Conservation (phyloP, 148 eudicot genomes). For the Mesembryanthemum crystallinum region DNA sequence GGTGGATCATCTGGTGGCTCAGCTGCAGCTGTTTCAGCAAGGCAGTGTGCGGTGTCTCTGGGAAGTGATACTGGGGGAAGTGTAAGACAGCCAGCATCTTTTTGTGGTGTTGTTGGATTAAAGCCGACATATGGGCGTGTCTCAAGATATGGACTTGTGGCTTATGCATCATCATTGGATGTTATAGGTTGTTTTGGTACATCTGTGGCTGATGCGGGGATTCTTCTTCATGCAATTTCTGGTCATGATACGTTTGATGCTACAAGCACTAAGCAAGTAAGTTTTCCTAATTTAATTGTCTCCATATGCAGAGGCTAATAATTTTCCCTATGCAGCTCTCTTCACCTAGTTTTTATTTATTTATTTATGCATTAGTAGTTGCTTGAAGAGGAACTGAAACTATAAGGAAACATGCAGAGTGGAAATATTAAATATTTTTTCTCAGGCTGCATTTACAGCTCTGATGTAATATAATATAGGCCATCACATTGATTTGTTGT, state of each 20-base stretch:
- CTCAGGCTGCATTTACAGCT: background rate
- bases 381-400: background rate
- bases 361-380: background rate
- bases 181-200: constrained; percentile 96
- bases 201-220: constrained; percentile 92
- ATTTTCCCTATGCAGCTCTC: background rate
- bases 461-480: background rate
- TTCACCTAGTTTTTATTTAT: background rate
- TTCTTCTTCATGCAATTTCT: constrained; percentile 72
- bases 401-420: background rate
- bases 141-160: constrained; percentile 96
- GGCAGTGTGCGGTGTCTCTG: constrained; percentile 90
- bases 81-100: constrained; percentile 97
- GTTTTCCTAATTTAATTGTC: constrained; percentile 6
- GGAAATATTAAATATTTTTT: background rate
- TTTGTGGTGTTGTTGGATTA: constrained; percentile 97
- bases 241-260: constrained; percentile 94
- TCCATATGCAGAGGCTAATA: background rate
- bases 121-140: constrained; percentile 99
- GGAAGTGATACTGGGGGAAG: constrained; percentile 99
- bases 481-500: background rate
- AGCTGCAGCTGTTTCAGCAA: constrained; percentile 96
- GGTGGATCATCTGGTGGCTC: constrained; percentile 99
- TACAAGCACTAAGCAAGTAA: constrained; percentile 79
- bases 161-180: constrained; percentile 97